Conservation (phyloP, 2,329 filamentous ascomycete genomes). For the Teratosphaeria viscida region DNA sequence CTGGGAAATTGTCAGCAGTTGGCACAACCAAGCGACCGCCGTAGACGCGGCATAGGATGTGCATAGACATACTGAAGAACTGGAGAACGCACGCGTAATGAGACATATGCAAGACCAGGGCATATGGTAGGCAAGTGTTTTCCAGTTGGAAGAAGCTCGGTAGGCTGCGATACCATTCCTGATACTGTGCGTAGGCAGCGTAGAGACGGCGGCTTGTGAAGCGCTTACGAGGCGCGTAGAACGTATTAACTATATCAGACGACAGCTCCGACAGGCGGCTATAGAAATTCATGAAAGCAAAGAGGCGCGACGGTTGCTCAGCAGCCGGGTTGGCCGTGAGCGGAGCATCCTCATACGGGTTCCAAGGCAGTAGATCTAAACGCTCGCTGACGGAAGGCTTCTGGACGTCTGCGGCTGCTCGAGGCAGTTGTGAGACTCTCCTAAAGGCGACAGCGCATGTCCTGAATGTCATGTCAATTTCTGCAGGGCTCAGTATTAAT, state of each 20-base stretch:
- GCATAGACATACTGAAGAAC: slow-evolving; percentile 53
- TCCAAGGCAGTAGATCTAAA: slow-evolving; percentile 26
- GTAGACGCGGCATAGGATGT: not conserved
- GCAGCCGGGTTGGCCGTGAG: slow-evolving; percentile 48
- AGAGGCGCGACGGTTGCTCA: slow-evolving; percentile 51
- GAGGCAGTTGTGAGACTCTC: slow-evolving; percentile 37
- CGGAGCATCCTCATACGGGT: slow-evolving; percentile 26
- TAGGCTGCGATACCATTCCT: slow-evolving; percentile 60
- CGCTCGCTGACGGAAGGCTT: slow-evolving; percentile 29
- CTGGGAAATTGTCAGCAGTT: slow-evolving; percentile 41
- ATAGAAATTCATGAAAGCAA: slow-evolving; percentile 41
- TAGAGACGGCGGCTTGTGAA: slow-evolving; percentile 55
- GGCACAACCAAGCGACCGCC: not conserved
- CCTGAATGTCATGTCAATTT: slow-evolving; percentile 16
- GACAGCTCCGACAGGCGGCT: slow-evolving; percentile 64
- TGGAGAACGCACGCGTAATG: slow-evolving; percentile 37
- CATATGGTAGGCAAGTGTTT: slow-evolving; percentile 61
- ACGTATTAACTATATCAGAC: slow-evolving; percentile 58
- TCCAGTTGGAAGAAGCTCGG: slow-evolving; percentile 54
- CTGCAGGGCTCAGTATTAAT: not conserved
- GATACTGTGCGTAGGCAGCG: slow-evolving; percentile 55
- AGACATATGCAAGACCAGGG: slow-evolving; percentile 49
- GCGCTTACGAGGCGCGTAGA: slow-evolving; percentile 59
- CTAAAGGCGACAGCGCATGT: slow-evolving; percentile 38
- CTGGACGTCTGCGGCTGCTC: slow-evolving; percentile 38